A percentile compares a stretch with the other conserved stretches of the same genome.
These are phyloP conservation scores for Heliosperma pusillum DNA, from an alignment of 148 eudicot genomes.

Conservation along the genomic window DNA sequence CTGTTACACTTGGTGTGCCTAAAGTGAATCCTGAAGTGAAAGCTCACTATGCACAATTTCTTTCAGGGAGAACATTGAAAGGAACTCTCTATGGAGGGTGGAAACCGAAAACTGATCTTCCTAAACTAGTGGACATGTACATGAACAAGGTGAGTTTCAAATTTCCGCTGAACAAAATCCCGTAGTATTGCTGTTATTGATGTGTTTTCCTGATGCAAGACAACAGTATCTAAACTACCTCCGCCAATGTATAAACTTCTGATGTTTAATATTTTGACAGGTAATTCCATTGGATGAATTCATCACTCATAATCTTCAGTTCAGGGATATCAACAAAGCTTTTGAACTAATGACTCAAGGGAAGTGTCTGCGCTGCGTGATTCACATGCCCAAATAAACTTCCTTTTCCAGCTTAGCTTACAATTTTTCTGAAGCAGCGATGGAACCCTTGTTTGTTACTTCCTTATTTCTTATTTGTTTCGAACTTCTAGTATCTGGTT, in stretches of 20 bases:
- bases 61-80: slow-evolving; percentile 73
- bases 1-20: slow-evolving; percentile 95
- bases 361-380: slow-evolving; percentile 76
- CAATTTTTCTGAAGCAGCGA: background rate
- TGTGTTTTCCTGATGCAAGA: background rate
- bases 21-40: slow-evolving; percentile 69
- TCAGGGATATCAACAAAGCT: slow-evolving; percentile 68
- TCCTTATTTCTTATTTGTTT: background rate
- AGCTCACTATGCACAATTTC: slow-evolving; percentile 75
- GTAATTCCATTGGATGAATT: slow-evolving; percentile 69
- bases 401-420: background rate
- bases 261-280: slow-evolving; percentile 32
- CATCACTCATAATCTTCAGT: slow-evolving; percentile 67
- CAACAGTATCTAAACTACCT: background rate
- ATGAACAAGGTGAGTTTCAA: slow-evolving; percentile 48
- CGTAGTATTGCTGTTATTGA: background rate
- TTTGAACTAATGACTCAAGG: slow-evolving; percentile 71
- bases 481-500: background rate
- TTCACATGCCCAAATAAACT: slow-evolving; percentile 74
- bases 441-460: background rate
- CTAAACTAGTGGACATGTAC: slow-evolving; percentile 80
- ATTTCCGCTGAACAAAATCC: background rate
- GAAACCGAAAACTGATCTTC: slow-evolving; percentile 96
- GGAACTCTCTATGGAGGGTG: slow-evolving; percentile 95
- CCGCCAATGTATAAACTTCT: background rate